Base-by-base conservation (phyloP, 2,329 filamentous ascomycete genomes). In the Venturiaceae sp. region DNA sequence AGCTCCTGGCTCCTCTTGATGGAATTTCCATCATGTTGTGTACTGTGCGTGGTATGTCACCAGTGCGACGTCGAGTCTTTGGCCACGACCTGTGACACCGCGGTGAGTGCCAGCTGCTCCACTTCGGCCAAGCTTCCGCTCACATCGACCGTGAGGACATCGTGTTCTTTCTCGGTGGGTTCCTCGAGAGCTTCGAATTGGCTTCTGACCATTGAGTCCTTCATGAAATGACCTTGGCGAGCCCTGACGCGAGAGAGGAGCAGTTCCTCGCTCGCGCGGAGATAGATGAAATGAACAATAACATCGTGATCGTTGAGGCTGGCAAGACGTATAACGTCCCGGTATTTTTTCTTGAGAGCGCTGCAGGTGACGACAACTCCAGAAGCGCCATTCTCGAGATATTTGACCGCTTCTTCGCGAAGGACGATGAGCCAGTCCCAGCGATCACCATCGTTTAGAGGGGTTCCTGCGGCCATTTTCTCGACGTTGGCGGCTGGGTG, bases 321-420 rank as follows among this genome's bases (percentile, higher is more conserved):
- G n/a, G 76, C 77, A n/a, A 75, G 69, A 16, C 77, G 75, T 58
- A 80, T 74, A 57, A 78, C 75, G 64, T 99, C 94, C 65, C 94
- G 86, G 78, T 99, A 99, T 75, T 95, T 96, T 71, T 89, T 88
- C 80, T 97, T 97, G 57, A 99, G 81, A 1, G 92, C 94, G 13
- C 90, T 96, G 80, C 94, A 99, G 57, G 94, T 96, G 61, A 99
- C 82, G 54, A 99, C 89, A n/a, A 96, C 94, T 53, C 90, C 76
- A 30, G 70, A 65, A 30, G 69, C 64, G 7, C 71, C 69, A 2
- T 67, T 50, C 53, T 67, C 65, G 50, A 75, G 63, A 5, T 71
- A 64, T 19, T 61, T 63, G 61, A 78, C 65, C 3, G 75, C 71
- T 64, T 75, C 67, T 63, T 78, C 74, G 63, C 77, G 74, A 9